Conservation (phyloP, 371 early-diverging fungal genomes). For the Mucor indicus region DNA sequence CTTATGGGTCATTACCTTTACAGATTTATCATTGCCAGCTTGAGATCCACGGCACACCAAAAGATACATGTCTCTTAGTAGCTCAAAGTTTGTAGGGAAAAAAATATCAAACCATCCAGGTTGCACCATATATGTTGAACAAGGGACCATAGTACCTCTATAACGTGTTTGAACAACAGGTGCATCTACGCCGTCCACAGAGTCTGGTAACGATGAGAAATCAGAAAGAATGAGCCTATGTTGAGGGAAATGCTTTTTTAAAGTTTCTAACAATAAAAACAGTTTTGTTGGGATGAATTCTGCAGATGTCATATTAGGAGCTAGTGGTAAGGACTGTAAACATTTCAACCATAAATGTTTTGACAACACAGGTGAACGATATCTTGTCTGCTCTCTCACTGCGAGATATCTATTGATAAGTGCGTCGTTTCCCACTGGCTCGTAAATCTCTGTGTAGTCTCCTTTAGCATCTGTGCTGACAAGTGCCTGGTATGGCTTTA, state of each 20-base stretch:
- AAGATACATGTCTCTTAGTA: slow-evolving; percentile 69
- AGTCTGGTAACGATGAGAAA: slow-evolving; percentile 72
- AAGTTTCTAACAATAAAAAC: slow-evolving; percentile 63
- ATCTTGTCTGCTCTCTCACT: slow-evolving; percentile 36
- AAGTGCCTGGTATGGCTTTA: slow-evolving; percentile 71
- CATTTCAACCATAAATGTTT: slow-evolving; percentile 16
- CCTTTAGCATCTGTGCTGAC: slow-evolving; percentile 75
- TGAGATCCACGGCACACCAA: slow-evolving; percentile 42
- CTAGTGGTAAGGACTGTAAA: slow-evolving; percentile 63
- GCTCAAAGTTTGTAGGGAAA: slow-evolving; percentile 93
- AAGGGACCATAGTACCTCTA: slow-evolving; percentile 80
- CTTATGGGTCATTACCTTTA: slow-evolving; percentile 62
- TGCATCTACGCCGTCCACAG: slow-evolving; percentile 69
- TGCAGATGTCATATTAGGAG: slow-evolving; percentile 67
- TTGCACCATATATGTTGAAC: slow-evolving; percentile 84
- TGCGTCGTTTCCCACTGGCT: slow-evolving; percentile 67
- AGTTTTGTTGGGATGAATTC: slow-evolving; percentile 87
- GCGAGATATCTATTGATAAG: slow-evolving; percentile 63
- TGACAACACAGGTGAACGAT: slow-evolving; percentile 21
- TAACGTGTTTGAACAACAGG: slow-evolving; percentile 92
- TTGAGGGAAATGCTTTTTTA: slow-evolving; percentile 72
- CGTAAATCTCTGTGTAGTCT: slow-evolving; percentile 77
- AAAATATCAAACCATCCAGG: slow-evolving; percentile 95
- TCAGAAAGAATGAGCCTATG: slow-evolving; percentile 83
- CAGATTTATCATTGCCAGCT: slow-evolving; percentile 27